Evolutionary conservation across 441 rosid species (phyloP).

Genomic region (Sinapis alba): DNA sequence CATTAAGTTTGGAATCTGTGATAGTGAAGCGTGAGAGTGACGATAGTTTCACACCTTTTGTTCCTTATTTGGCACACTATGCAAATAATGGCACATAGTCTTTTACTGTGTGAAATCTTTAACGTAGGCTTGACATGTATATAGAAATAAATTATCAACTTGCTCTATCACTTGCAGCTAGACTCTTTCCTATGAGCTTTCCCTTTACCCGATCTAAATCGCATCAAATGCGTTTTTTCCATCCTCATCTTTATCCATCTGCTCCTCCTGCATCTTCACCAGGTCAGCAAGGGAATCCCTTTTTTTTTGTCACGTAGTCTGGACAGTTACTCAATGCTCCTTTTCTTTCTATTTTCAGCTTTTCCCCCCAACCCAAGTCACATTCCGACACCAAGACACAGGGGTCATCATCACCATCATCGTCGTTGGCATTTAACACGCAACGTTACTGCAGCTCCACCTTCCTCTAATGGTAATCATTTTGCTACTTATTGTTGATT

Average conservation of each 20-base stretch:
- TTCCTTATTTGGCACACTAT: conserved; percentile 13
- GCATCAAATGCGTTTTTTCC: conserved; percentile 38
- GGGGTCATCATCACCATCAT: conserved; percentile 48
- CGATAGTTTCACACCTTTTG: background rate
- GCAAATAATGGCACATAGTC: too few relatives aligned
- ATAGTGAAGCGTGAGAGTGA: conserved; percentile 29
- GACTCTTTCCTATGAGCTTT: conserved; percentile 48
- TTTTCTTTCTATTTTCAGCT: conserved; percentile 44
- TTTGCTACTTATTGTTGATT: background rate
- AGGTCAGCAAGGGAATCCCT: conserved; percentile 47
- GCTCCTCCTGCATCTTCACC: conserved; percentile 64
- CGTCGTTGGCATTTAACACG: conserved; percentile 62
- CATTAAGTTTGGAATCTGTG: conserved; percentile 24
- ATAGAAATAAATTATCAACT: conserved; percentile 9
- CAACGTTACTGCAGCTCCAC: conserved; percentile 60
- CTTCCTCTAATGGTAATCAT: conserved; percentile 64
- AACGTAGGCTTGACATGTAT: background rate
- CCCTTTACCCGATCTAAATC: conserved; percentile 46
- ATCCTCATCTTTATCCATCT: conserved; percentile 44
- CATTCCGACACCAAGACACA: conserved; percentile 48
- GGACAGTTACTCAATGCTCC: background rate
- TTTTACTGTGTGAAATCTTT: too few relatives aligned
- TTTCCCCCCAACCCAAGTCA: conserved; percentile 45
- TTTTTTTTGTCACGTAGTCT: background rate
- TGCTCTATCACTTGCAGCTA: conserved; percentile 53